Base-by-base conservation (phyloP, 345 rosid species). In the Anastatica hierochuntica region DNA sequence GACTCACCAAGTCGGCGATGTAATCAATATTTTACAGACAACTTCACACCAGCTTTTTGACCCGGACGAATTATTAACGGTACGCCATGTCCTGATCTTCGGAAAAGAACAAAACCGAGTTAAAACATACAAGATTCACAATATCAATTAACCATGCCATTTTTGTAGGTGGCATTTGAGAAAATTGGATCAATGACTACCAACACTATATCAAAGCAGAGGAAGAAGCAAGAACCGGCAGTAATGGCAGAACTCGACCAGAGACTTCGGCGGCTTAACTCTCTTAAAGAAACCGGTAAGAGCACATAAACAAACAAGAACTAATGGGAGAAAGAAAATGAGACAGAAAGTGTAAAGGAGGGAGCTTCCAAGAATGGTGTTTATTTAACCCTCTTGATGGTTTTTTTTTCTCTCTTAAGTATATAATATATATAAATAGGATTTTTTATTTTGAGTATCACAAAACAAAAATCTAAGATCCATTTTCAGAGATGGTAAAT, bases 201-300 rank as follows among this genome's bases (percentile, higher is more conserved):
- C n/a, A 80, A 84, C 76, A 84, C 88, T 0, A 79, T 94, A 70
- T 94, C 96, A 1, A 94, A 94, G 77, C 83, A 88, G 69, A 76
- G 99, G 78, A 94, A 94, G 69, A 94, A 82, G 72, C 99, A 88
- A 68, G 97, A 94, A 69, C 83, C 96, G 1, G 97, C 95, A 10
- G 99, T 94, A 35, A 76, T 85, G 96, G 97, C 95, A 31, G 99
- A 94, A 74, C 89, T 94, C 14, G 96, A 85, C 67, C 85, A 82
- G 77, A 77, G 99, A 77, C 63, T 84, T 50, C 73, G 95, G 74
- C 68, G 96, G 64, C 76, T 94, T 48, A 84, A 88, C 76, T 77
- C 97, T 14, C 56, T 77, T 18, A 82, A 74, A 63, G 56, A 63
- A 72, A 82, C 58, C 49, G 85, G 64, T 1, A 65, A 64, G 46